These are phyloP conservation scores for barrel medic (Medicago truncatula) DNA, from an alignment of 306 rosid species.

Conservation along the genomic window DNA sequence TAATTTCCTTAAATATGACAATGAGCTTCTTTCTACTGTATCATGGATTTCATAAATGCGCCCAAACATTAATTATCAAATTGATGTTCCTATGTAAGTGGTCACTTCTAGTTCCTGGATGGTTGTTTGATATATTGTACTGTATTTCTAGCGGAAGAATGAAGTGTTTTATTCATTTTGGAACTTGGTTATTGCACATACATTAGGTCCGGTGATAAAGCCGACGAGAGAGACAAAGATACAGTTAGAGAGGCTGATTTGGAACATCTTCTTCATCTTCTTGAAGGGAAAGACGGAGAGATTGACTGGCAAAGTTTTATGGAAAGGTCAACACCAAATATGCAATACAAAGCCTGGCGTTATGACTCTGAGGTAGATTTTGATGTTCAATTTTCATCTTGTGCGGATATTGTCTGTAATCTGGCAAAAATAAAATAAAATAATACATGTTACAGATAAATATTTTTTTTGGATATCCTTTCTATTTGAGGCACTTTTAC, in stretches of 20 bases:
- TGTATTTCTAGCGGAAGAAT: slow-evolving; percentile 27
- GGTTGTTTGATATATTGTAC: slow-evolving; percentile 12
- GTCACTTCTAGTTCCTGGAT: slow-evolving; percentile 5
- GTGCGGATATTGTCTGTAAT: slow-evolving; percentile 35
- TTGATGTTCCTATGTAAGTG: slow-evolving; percentile 24
- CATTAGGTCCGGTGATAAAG: slow-evolving; percentile 50
- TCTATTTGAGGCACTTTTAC: slow-evolving; percentile 23
- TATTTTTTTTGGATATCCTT: slow-evolving; percentile 33
- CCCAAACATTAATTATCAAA: neutral
- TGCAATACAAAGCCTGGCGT: slow-evolving; percentile 96
- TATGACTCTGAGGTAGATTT: slow-evolving; percentile 86
- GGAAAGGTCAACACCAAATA: slow-evolving; percentile 77
- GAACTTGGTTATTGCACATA: slow-evolving; percentile 39
- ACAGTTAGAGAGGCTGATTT: slow-evolving; percentile 73
- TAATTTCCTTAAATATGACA: slow-evolving; percentile 9
- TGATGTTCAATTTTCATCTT: slow-evolving; percentile 34
- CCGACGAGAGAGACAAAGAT: slow-evolving; percentile 57
- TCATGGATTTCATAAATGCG: slow-evolving; percentile 13
- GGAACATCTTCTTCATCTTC: slow-evolving; percentile 78
- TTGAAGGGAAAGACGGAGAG: slow-evolving; percentile 74
- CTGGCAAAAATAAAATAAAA: slow-evolving; percentile 15
- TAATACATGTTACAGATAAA: neutral
- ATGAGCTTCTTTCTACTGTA: slow-evolving; percentile 15
- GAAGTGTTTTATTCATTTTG: slow-evolving; percentile 34
- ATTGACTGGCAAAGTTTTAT: slow-evolving; percentile 91